Conservation (phyloP, 2,329 filamentous ascomycete genomes). For the Aspergillus thermomutatus region DNA sequence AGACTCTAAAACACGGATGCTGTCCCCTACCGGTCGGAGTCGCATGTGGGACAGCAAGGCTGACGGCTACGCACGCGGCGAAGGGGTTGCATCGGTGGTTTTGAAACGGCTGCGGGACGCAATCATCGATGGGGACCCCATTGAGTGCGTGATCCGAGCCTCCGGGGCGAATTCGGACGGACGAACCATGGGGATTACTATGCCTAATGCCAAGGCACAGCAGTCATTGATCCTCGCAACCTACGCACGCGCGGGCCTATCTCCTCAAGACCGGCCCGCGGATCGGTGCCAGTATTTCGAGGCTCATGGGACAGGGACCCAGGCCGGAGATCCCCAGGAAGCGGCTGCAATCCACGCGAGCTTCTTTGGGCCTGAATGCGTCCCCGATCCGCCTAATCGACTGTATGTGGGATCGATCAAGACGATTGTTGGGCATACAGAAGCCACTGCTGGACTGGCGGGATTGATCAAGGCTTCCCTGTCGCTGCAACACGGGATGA, state of each 20-base stretch:
- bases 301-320: slow-evolving; percentile 40
- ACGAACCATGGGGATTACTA: slow-evolving; percentile 21
- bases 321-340: slow-evolving; percentile 30
- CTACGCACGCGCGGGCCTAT: slow-evolving; percentile 33
- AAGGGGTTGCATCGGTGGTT: slow-evolving; percentile 48
- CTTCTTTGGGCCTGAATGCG: slow-evolving; percentile 8
- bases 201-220: slow-evolving; percentile 31
- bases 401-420: slow-evolving; percentile 19
- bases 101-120: slow-evolving; percentile 50
- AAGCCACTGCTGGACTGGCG: slow-evolving; percentile 22
- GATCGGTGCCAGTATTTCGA: slow-evolving; percentile 38
- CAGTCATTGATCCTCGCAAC: slow-evolving; percentile 31
- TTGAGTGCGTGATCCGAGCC: slow-evolving; percentile 33
- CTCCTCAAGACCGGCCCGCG: slow-evolving; percentile 12
- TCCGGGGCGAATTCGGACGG: slow-evolving; percentile 28
- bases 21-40: slow-evolving; percentile 50
- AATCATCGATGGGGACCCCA: slow-evolving; percentile 40
- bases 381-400: background rate
- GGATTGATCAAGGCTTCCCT: slow-evolving; percentile 29
- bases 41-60: slow-evolving; percentile 43
- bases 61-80: slow-evolving; percentile 50
- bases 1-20: slow-evolving; percentile 29
- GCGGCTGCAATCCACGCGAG: slow-evolving; percentile 20
- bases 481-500: slow-evolving; percentile 33
- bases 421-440: slow-evolving; percentile 23